Percentiles rank a stretch among this genome's conserved stretches.
phyloP scores from a whole-genome alignment of 2,329 filamentous ascomycete species.

The Penicillium decumbens region DNA sequence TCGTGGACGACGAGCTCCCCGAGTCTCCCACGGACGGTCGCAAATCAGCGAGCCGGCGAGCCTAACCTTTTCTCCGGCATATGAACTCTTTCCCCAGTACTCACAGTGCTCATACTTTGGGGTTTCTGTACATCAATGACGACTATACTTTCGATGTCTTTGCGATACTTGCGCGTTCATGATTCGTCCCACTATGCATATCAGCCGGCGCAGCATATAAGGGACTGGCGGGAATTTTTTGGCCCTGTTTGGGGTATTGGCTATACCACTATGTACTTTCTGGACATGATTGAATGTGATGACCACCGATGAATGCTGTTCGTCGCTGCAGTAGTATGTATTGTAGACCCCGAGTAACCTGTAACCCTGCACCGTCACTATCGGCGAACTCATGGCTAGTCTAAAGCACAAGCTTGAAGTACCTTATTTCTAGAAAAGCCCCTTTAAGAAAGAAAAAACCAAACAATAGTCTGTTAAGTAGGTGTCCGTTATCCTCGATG shows the following conservation, averaged over 20 bases:
- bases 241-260: slow-evolving; percentile 7
- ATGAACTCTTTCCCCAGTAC: slow-evolving; percentile 4
- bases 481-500: neutral
- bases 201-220: slow-evolving; percentile 25
- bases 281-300: slow-evolving; percentile 23
- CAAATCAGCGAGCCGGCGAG: slow-evolving; percentile 33
- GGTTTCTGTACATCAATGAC: slow-evolving; percentile 17
- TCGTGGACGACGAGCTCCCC: slow-evolving; percentile 38
- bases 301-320: neutral
- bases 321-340: neutral
- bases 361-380: neutral
- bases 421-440: too few species aligned
- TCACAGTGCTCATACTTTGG: neutral
- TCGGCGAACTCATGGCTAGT: neutral
- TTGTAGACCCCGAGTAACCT: neutral
- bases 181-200: slow-evolving; percentile 21
- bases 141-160: slow-evolving; percentile 14
- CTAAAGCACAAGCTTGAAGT: too few species aligned
- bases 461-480: too few species aligned
- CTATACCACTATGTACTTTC: slow-evolving; percentile 18
- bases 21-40: slow-evolving; percentile 40
- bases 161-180: slow-evolving; percentile 11
- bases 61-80: slow-evolving; percentile 18
- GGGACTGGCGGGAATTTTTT: slow-evolving; percentile 8
- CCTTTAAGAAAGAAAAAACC: too few species aligned